Percentiles rank a stretch among this genome's conserved stretches.
Evolutionary conservation across 495 filamentous ascomycete genomes (phyloP).

Genomic region (Halenospora varia): DNA sequence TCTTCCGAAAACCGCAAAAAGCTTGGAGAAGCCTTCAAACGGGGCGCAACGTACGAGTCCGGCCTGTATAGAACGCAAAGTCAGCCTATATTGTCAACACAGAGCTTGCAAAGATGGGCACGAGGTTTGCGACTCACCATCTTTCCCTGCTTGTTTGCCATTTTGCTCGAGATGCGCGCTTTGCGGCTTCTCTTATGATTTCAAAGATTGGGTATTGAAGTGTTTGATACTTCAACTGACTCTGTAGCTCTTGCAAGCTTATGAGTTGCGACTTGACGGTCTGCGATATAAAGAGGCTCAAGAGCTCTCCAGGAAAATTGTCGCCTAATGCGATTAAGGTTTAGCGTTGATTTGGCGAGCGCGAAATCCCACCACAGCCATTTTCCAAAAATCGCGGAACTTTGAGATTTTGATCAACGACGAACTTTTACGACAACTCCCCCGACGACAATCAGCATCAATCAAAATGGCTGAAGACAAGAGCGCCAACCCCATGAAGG

Average conservation of each 20-base stretch:
- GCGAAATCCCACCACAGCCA: conserved; percentile 9
- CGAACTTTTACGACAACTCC: conserved; percentile 25
- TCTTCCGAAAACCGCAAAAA: background rate
- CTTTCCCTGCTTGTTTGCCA: conserved; percentile 97
- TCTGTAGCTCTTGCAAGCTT: conserved; percentile 32
- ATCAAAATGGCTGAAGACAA: conserved; percentile 59
- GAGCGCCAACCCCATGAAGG: conserved; percentile 95
- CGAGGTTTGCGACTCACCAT: conserved; percentile 71
- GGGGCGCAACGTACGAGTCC: conserved; percentile 75
- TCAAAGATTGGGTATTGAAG: conserved; percentile 49
- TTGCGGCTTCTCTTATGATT: conserved; percentile 56
- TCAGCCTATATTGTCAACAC: conserved; percentile 71
- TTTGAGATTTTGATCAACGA: conserved; percentile 2
- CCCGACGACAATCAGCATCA: conserved; percentile 21
- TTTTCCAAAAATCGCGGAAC: conserved; percentile 7
- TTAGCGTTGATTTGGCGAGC: conserved; percentile 5
- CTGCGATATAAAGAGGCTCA: conserved; percentile 30
- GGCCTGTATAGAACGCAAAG: conserved; percentile 61
- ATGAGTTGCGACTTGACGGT: conserved; percentile 18
- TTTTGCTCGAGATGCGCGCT: conserved; percentile 59
- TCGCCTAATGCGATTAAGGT: background rate
- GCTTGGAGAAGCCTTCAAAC: conserved; percentile 6
- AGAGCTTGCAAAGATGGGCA: conserved; percentile 34
- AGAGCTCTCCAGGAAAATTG: conserved; percentile 7
- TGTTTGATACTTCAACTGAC: conserved; percentile 31